phyloP scores from a whole-genome alignment of 192 early-diverging fungal genomes.

The Backusella tuberculispora region DNA sequence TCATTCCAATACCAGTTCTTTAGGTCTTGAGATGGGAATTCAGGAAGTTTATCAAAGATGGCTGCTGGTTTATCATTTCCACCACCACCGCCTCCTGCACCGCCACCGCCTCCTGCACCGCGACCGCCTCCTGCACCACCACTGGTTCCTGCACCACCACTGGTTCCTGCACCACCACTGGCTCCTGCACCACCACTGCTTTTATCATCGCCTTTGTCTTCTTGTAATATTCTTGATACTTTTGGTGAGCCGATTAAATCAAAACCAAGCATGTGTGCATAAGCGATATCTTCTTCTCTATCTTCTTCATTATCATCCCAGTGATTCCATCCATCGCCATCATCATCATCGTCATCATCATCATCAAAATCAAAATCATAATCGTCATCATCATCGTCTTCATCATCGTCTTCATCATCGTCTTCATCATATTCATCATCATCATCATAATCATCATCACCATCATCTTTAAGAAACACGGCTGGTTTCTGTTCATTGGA shows the following conservation, averaged over 20 bases:
- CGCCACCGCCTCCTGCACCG: not conserved
- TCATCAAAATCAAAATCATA: not conserved
- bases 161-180: too few species aligned
- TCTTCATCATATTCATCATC: not conserved
- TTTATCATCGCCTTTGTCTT: not conserved
- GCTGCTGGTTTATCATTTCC: not conserved
- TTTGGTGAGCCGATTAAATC: not conserved
- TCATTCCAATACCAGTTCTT: conserved; percentile 26
- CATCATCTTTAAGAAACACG: not conserved
- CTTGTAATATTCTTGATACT: not conserved
- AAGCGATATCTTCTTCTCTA: not conserved
- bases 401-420: not conserved
- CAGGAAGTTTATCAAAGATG: conserved; percentile 12
- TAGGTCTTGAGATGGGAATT: conserved; percentile 8
- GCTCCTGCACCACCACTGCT: too few species aligned
- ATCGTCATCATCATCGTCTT: not conserved
- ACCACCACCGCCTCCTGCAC: not conserved
- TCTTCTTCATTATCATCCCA: not conserved
- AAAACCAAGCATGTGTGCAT: not conserved
- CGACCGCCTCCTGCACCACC: not conserved
- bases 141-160: not conserved
- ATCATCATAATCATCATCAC: not conserved
- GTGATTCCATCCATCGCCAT: not conserved
- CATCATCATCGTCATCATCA: not conserved
- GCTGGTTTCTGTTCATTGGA: not conserved